Percentiles rank a stretch among this genome's conserved stretches.
Evolutionary conservation across 108 stramenopile species (phyloP).

Genomic region (Skeletonema tropicum): DNA sequence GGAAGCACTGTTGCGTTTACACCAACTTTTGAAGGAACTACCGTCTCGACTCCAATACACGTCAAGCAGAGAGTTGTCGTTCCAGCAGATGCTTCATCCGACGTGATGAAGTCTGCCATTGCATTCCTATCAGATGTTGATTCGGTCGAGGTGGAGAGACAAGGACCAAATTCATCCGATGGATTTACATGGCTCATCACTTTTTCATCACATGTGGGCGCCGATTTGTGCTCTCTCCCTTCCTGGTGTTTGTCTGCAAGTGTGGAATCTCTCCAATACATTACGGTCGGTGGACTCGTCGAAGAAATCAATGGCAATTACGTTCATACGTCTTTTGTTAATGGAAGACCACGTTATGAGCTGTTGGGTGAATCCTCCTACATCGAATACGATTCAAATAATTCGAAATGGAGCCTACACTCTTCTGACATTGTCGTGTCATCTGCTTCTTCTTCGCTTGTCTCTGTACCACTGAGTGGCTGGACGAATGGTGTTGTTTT

Average conservation of each 20-base stretch:
- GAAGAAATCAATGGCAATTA: constrained; percentile 35
- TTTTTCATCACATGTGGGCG: constrained; percentile 49
- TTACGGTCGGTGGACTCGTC: constrained; percentile 22
- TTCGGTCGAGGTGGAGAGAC: constrained; percentile 67
- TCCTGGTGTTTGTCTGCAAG: constrained; percentile 17
- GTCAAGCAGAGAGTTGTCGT: constrained; percentile 20
- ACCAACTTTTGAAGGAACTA: constrained; percentile 29
- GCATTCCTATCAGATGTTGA: constrained; percentile 60
- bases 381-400: constrained; percentile 17
- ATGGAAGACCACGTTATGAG: constrained; percentile 45
- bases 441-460: constrained; percentile 22
- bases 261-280: constrained; percentile 23
- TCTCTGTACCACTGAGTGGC: constrained; percentile 24
- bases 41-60: constrained; percentile 30
- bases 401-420: constrained; percentile 33
- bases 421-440: constrained; percentile 23
- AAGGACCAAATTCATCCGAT: constrained; percentile 62
- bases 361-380: constrained; percentile 23
- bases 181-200: constrained; percentile 86
- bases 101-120: constrained; percentile 57
- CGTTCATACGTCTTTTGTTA: constrained; percentile 14
- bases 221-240: constrained; percentile 5
- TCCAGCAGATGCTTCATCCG: constrained; percentile 32
- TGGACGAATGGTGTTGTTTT: constrained; percentile 37
- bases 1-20: constrained; percentile 31